Evolutionary conservation across 495 filamentous ascomycete species (phyloP).

Genomic region (Aspergillus panamensis): DNA sequence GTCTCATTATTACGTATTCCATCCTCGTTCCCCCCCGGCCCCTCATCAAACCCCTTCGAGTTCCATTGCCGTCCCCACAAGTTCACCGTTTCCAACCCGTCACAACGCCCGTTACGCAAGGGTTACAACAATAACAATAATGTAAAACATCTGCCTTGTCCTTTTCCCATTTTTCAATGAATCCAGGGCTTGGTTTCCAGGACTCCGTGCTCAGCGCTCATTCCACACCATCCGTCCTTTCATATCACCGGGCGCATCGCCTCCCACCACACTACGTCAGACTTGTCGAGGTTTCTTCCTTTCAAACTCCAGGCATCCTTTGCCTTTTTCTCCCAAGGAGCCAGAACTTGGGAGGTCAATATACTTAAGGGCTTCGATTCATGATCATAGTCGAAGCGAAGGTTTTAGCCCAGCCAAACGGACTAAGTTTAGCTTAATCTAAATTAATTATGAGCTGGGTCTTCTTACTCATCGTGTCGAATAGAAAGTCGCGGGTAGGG

Average conservation of each 20-base stretch:
- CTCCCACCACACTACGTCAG: not conserved
- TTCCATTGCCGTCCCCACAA: constrained; percentile 26
- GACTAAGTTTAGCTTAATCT: constrained; percentile 6
- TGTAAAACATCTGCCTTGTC: not conserved
- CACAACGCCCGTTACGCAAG: constrained; percentile 39
- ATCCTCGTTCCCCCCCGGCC: constrained; percentile 6
- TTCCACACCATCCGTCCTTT: constrained; percentile 5
- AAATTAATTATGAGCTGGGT: constrained; percentile 3
- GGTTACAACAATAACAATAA: constrained; percentile 32
- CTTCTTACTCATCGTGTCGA: constrained; percentile 2
- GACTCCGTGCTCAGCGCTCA: not conserved
- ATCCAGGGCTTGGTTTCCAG: not conserved
- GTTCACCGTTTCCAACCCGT: constrained; percentile 33
- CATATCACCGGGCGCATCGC: constrained; percentile 18
- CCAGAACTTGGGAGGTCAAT: not conserved
- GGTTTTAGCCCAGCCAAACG: not conserved
- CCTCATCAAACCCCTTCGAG: constrained; percentile 21
- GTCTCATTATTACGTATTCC: constrained; percentile 18
- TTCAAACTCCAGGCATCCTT: not conserved
- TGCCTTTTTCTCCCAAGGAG: not conserved
- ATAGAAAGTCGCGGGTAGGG: not conserved
- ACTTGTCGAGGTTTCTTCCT: not conserved
- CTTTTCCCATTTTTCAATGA: not conserved
- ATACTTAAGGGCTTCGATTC: not conserved
- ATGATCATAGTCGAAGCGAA: not conserved